Base-by-base conservation (phyloP, 163 green algal species). In the Trebouxiophyceae sp. region DNA sequence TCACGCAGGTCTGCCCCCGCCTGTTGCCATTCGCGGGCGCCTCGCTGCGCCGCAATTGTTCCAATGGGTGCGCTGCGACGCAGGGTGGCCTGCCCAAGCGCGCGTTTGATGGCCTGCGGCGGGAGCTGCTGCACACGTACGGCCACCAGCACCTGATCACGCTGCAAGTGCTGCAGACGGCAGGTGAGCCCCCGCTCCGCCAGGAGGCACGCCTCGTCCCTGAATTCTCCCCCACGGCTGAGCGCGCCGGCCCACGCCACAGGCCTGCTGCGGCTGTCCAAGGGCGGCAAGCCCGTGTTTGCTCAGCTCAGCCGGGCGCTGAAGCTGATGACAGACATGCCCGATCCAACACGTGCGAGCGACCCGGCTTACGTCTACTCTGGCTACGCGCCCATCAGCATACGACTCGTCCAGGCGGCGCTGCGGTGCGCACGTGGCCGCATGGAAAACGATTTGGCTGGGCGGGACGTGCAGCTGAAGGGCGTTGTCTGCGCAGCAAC, bases 351-450 rank as follows among this genome's bases (percentile, higher is more conserved):
- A 2, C 64, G 50, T 28, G 71, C 83, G 5, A 74, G 64, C n/a
- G 86, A 95, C 68, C 79, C 89, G 1, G 73, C 84, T 32, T 91
- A 81, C 55, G 69, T 75, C 5, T 86, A 78, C 64, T 79, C 79
- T 28, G 91, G 92, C 39, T 97, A 97, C 61, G 89, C 89, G 2
- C 92, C 92, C 2, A 65, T 97, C n/a, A 90, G 72, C 60, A 82
- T 92, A 2, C 78, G 47, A 5, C 47, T 57, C 19, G 23, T 57
- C 5, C 47, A 63, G 29, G 30, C 29, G 16, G 33, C 33, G 19
- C 60, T 32, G 33, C 31, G 23, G 34, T 30, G 16, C 2, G 22
- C 19, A 1, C 32, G 33, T 33, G 7, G 23, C 57, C 44, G n/a
- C n/a, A n/a, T n/a, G n/a, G n/a, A n/a, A n/a, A n/a, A n/a, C n/a